Evolutionary conservation across 805 yeast species (phyloP), one percentile per base, ranked within the genome.

Genomic region (Lachancea fermentati): DNA sequence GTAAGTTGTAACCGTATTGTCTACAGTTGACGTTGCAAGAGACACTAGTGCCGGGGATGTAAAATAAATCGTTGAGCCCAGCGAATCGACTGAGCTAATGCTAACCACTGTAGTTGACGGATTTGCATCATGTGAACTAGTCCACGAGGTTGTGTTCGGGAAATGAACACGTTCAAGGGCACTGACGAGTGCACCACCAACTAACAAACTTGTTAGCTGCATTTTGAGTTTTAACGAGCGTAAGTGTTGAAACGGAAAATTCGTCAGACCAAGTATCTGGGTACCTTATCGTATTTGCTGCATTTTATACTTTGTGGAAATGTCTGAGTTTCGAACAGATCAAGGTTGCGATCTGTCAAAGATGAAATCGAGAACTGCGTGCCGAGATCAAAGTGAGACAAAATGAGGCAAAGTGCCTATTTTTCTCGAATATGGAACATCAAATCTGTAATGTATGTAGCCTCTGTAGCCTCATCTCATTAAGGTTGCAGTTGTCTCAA

Each of bases 11-110:
- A 32, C 34, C 8, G 17, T 16, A 17, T 41, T 42, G 3, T 28
- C 24, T 9, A 36, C 19, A 8, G 49, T 45, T 5, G 15, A 24
- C 2, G 44, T 42, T 5, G 41, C 33, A 5, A 37, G 17, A 14
- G 44, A 30, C 3, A 26, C 24, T 11, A 26, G 19, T 9, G 44
- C 46, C 8, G 38, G 39, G 11, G 55, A 44, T 2, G 49, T 43
- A 2, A 39, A 41, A 8, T n/a, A 34, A 13, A 25, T 28, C 4
- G 32, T 34, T 12, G 42, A 37, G 19, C 37, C 9, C 16, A 14
- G 30, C 11, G 35, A 26, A 17, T 14, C 30, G 9, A 41, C 34
- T 6, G 36, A 11, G 41, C 25, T 36, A 19, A 30, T 25, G 11
- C 26, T n/a, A 9, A 32, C 29, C 15, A 28, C 35, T 19, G 30